Evolutionary conservation across 805 yeast species (phyloP).

Genomic region (Monosporozyma yasuniensis): DNA sequence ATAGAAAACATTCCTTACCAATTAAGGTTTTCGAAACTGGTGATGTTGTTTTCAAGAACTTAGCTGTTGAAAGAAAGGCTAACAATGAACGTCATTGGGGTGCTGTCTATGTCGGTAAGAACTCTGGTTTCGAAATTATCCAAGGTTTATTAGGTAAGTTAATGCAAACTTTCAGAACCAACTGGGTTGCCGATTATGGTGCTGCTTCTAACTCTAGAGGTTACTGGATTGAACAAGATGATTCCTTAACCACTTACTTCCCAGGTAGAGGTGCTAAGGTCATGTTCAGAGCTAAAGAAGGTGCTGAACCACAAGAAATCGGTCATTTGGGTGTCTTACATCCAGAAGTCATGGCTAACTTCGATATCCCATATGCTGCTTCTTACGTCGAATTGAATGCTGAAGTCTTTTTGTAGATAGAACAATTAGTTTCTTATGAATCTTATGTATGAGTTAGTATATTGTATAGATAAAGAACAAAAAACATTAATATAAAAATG

Average conservation of each 20-base stretch:
- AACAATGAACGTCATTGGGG: conserved; percentile 90
- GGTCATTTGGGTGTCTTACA: conserved; percentile 93
- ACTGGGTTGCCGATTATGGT: conserved; percentile 56
- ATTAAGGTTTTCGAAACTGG: conserved; percentile 92
- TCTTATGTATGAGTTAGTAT: conserved; percentile 1
- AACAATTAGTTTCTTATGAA: not conserved
- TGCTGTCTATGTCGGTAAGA: conserved; percentile 89
- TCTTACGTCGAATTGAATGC: conserved; percentile 85
- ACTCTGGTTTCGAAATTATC: conserved; percentile 87
- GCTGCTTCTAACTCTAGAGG: conserved; percentile 54
- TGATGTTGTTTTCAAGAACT: conserved; percentile 84
- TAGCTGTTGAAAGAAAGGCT: conserved; percentile 75
- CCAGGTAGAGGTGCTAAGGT: conserved; percentile 96
- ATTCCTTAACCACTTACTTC: conserved; percentile 65
- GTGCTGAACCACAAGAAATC: conserved; percentile 47
- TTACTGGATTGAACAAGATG: conserved; percentile 74
- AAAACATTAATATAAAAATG: not conserved
- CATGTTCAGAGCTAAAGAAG: conserved; percentile 57
- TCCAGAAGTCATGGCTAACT: conserved; percentile 80
- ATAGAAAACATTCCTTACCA: conserved; percentile 91
- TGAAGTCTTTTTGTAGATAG: conserved; percentile 62
- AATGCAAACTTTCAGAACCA: conserved; percentile 91
- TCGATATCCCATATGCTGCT: conserved; percentile 89
- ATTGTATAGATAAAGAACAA: not conserved
- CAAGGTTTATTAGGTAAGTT: conserved; percentile 93